A percentile compares a stretch with the other conserved stretches of the same genome.
These are phyloP conservation scores for Globisporangium nodosum DNA, from an alignment of 352 stramenopile genomes.

Conservation along the genomic window DNA sequence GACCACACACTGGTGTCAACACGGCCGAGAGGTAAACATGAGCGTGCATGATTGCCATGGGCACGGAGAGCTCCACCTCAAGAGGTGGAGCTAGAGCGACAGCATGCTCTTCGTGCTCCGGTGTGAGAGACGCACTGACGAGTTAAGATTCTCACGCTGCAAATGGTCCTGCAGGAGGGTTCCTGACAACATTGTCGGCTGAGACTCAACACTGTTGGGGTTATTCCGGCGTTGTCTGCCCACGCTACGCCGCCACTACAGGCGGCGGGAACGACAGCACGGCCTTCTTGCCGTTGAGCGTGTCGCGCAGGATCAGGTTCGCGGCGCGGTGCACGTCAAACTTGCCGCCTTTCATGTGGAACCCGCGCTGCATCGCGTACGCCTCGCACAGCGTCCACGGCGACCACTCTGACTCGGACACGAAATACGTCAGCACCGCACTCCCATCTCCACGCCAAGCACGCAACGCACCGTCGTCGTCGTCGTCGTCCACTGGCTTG, in stretches of 20 bases:
- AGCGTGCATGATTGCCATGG: no score
- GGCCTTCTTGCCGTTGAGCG: slow-evolving; percentile 77
- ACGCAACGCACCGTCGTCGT: slow-evolving; percentile 32
- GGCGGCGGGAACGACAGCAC: slow-evolving; percentile 74
- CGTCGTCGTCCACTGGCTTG: slow-evolving; percentile 60
- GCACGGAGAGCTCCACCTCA: no score
- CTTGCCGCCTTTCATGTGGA: slow-evolving; percentile 67
- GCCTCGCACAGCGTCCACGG: slow-evolving; percentile 73
- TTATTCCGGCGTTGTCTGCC: no score
- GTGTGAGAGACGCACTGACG: no score
- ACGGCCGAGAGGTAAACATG: no score
- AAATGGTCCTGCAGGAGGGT: no score
- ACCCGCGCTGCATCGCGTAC: slow-evolving; percentile 69
- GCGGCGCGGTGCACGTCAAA: slow-evolving; percentile 71
- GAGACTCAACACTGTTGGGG: background rate
- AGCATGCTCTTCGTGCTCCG: no score
- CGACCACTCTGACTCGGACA: slow-evolving; percentile 39
- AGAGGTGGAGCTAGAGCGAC: no score
- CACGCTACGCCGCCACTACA: no score
- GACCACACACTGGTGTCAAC: no score
- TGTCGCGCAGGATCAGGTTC: slow-evolving; percentile 70
- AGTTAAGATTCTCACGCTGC: no score
- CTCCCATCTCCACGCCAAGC: background rate
- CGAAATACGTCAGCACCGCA: background rate
- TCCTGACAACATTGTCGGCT: no score